A percentile compares a stretch with the other conserved stretches of the same genome.
Conservation (phyloP, 2,329 filamentous ascomycete species). For the Fusarium nodosum region DNA sequence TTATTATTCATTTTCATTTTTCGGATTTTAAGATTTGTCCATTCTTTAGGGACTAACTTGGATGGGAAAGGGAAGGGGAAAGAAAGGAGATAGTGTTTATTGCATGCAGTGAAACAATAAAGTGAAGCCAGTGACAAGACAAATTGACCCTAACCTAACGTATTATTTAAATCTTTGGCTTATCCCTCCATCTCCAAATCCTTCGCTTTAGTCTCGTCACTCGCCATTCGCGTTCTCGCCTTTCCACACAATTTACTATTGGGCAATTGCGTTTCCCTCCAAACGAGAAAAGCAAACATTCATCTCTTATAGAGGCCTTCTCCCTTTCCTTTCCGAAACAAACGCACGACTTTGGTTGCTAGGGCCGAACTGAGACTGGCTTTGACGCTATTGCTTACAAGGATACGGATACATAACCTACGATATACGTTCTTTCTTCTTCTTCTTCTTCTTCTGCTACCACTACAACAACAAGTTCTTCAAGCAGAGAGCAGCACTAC, state of each 20-base stretch:
- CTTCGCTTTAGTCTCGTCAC: not conserved
- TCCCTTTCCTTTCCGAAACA: conserved; percentile 5
- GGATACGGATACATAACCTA: conserved; percentile 1
- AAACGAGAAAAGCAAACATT: conserved; percentile 18
- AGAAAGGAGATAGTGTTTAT: not conserved
- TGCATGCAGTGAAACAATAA: not conserved
- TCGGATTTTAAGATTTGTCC: conserved; percentile 13
- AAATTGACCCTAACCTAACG: conserved; percentile 23
- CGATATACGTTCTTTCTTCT: conserved; percentile 1
- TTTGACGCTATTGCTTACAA: not conserved
- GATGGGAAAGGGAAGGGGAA: not conserved
- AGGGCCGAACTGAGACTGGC: conserved; percentile 2
- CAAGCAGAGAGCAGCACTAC: not conserved
- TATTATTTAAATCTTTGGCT: conserved; percentile 20
- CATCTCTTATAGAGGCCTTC: not conserved
- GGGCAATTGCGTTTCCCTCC: not conserved
- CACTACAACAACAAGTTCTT: not conserved
- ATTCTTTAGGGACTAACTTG: not conserved
- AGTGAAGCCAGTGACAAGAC: conserved; percentile 1
- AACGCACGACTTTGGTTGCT: conserved; percentile 8
- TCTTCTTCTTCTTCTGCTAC: not conserved
- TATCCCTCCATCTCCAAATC: conserved; percentile 2
- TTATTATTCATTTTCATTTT: not conserved
- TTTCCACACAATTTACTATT: not conserved
- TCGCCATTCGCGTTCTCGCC: not conserved